Conservation (phyloP, 306 rosid species). For the Pyrus betulifolia region DNA sequence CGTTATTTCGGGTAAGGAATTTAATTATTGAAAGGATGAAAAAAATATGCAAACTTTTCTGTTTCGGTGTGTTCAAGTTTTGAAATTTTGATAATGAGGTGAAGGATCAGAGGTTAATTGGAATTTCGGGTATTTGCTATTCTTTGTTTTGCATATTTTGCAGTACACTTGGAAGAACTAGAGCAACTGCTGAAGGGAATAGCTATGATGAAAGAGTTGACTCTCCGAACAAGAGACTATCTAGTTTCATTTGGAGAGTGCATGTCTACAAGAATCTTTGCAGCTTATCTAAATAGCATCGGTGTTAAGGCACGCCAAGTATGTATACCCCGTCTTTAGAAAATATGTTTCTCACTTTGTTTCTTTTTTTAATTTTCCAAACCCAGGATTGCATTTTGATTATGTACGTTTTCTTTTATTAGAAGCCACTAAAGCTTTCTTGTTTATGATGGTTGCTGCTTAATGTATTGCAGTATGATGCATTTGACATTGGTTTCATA, state of each 20-base stretch:
- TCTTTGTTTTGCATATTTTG: not conserved
- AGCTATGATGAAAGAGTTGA: constrained; percentile 66
- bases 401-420: not conserved
- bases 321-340: constrained; percentile 19
- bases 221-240: constrained; percentile 46
- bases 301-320: constrained; percentile 60
- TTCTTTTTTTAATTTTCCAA: not conserved
- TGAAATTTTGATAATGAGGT: not conserved
- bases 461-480: constrained; percentile 56
- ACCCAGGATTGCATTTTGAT: not conserved
- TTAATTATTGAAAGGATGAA: not conserved
- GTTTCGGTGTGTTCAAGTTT: not conserved
- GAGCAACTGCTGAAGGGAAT: constrained; percentile 66
- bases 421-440: not conserved
- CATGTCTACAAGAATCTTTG: constrained; percentile 68
- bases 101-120: not conserved
- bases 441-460: constrained; percentile 1
- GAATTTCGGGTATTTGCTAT: not conserved
- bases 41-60: not conserved
- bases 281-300: constrained; percentile 48
- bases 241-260: constrained; percentile 70
- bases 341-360: not conserved
- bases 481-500: constrained; percentile 64
- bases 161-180: constrained; percentile 53
- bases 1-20: constrained; percentile 15